Evolutionary conservation across 1,284 basidiomycete species (phyloP), one percentile per base, ranked within the genome.

Genomic region (Nidula niveotomentosa): DNA sequence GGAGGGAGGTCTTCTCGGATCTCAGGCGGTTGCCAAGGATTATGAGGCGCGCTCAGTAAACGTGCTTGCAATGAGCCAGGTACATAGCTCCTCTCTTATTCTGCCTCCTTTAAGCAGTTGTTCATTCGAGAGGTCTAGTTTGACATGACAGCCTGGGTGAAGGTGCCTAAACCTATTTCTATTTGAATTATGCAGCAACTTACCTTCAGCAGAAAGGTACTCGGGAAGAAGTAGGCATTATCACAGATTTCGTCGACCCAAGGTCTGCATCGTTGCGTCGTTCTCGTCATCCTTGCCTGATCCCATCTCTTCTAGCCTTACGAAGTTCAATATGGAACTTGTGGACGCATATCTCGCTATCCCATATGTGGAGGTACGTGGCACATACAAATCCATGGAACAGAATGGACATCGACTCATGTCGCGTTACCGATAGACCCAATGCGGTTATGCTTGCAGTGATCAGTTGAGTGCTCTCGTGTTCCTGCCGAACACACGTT

Each of bases 141-240:
- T 71, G 94, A 96, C 70, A 96, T 96, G 92, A 94, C 93, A 45
- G 96, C 96, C 55, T 99, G 93, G 88, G 93, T 99, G 63, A 96
- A 96, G 72, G 78, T 79, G 18, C 33, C 13, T 8, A 49, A 35
- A 12, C 48, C n/a, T 30, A 51, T 36, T 39, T 39, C 36, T 33
- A 41, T 39, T 8, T 36, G 17, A 39, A 39, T 41, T 8, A 51
- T 9, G n/a, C 13, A 49, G n/a, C 34, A 49, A 49, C 13, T 49
- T 30, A 36, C 50, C 43, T 55, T 56, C 54, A 54, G 35, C 59
- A 80, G 83, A 72, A 76, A 59, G 96, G 94, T 46, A 93, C 93
- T 17, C 74, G 77, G 58, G 94, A 96, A 74, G 85, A 88, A 73
- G 88, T 97, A 58, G 96, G 96, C 33, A 82, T 99, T 56, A 93